These are phyloP conservation scores for Triticum turgidum DNA, from an alignment of 176 grass and related monocot species.

Conservation along the genomic window DNA sequence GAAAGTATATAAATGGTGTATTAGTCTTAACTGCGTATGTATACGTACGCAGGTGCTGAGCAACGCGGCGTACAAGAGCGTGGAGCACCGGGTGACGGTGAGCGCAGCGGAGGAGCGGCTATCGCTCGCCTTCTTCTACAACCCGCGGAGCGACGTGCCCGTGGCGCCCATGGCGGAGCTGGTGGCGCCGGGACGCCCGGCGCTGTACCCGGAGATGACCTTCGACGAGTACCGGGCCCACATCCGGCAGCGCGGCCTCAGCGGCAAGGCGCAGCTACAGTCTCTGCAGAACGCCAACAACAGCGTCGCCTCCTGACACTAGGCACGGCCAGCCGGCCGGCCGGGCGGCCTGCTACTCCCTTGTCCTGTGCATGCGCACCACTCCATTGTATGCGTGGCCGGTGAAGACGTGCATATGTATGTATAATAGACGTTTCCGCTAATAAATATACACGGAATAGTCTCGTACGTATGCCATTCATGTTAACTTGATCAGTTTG, in stretches of 20 bases:
- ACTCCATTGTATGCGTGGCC: background rate
- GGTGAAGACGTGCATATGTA: background rate
- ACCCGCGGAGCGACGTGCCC: constrained; percentile 61
- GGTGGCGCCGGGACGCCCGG: constrained; percentile 36
- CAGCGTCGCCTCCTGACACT: constrained; percentile 1
- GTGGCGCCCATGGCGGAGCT: constrained; percentile 60
- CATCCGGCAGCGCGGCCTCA: constrained; percentile 59
- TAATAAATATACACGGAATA: background rate
- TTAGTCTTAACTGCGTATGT: background rate
- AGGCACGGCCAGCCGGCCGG: background rate
- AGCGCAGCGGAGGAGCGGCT: constrained; percentile 55
- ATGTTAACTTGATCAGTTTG: background rate
- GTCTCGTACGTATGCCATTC: background rate
- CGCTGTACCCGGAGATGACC: constrained; percentile 69
- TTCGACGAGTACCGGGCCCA: constrained; percentile 70
- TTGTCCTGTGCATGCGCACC: background rate
- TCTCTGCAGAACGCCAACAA: constrained; percentile 25
- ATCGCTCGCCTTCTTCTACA: constrained; percentile 91
- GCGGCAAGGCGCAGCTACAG: constrained; percentile 65
- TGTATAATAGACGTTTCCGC: background rate
- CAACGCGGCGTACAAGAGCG: constrained; percentile 81
- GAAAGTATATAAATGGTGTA: background rate
- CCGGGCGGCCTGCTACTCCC: background rate
- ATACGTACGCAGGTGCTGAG: constrained; percentile 53
- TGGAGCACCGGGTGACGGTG: constrained; percentile 74